Conservation (phyloP, 2,329 filamentous ascomycete species). For the Arthrobotrys iridis region DNA sequence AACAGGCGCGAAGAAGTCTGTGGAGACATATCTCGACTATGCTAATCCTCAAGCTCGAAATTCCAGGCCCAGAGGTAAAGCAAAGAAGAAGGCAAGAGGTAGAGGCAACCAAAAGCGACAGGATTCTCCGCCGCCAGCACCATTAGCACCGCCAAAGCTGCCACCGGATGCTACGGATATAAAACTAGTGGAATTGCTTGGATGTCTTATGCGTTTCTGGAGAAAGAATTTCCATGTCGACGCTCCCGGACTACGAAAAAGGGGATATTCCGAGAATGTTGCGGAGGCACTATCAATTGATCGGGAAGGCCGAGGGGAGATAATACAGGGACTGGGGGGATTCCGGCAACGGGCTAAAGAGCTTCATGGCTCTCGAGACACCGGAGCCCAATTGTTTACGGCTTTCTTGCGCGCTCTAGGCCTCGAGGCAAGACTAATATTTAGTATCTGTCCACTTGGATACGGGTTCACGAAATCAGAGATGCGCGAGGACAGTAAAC, state of each 20-base stretch:
- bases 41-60: conserved; percentile 16
- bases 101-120: conserved; percentile 61
- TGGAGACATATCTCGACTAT: conserved; percentile 71
- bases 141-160: conserved; percentile 80
- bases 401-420: conserved; percentile 86
- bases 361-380: conserved; percentile 77
- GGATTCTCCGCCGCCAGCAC: conserved; percentile 62
- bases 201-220: conserved; percentile 84
- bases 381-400: conserved; percentile 90
- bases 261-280: conserved; percentile 70
- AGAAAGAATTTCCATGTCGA: conserved; percentile 81
- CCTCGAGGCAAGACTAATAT: conserved; percentile 83
- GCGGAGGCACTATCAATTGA: neutral
- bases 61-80: conserved; percentile 59
- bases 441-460: conserved; percentile 83
- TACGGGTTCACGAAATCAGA: conserved; percentile 68
- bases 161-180: conserved; percentile 69
- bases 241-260: conserved; percentile 83
- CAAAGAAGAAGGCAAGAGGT: conserved; percentile 60
- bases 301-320: conserved; percentile 69
- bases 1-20: conserved; percentile 75
- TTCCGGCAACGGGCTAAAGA: conserved; percentile 16
- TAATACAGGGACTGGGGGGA: conserved; percentile 65
- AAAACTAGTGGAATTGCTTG: conserved; percentile 75
- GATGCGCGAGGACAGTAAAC: conserved; percentile 73